Evolutionary conservation across 352 stramenopile species (phyloP).

Genomic region (Phytophthora podocarpi): DNA sequence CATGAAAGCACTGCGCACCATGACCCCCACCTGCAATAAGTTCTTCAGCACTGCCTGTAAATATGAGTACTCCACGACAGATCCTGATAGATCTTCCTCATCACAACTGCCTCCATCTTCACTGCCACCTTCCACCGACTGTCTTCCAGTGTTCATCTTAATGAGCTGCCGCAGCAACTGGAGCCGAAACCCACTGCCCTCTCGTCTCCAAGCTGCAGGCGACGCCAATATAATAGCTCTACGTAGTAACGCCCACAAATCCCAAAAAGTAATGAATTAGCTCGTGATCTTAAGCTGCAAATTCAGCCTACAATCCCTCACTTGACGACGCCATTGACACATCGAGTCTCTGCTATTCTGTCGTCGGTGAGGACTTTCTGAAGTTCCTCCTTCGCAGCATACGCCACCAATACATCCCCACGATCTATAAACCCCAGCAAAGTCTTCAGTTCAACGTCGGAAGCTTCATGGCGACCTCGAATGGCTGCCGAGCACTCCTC

Average conservation of each 20-base stretch:
- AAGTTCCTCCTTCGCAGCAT: constrained; percentile 47
- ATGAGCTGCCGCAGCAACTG: constrained; percentile 57
- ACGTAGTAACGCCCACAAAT: no score
- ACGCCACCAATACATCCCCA: constrained; percentile 49
- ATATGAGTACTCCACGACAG: constrained; percentile 10
- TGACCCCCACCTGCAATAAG: constrained; percentile 3
- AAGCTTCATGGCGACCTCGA: neutral
- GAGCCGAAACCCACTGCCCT: constrained; percentile 47
- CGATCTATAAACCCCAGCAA: constrained; percentile 34
- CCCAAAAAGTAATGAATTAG: constrained; percentile 14
- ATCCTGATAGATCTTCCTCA: neutral
- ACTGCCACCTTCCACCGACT: neutral
- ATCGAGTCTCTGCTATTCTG: neutral
- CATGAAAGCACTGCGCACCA: constrained; percentile 21
- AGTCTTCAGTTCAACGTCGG: constrained; percentile 1
- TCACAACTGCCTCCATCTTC: constrained; percentile 1
- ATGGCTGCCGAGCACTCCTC: constrained; percentile 3
- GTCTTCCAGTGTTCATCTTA: constrained; percentile 4
- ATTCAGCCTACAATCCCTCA: constrained; percentile 1
- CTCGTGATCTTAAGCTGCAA: neutral
- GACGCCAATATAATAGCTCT: constrained; percentile 8
- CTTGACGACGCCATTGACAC: constrained; percentile 27
- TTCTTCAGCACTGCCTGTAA: constrained; percentile 19
- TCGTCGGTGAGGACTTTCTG: constrained; percentile 8
- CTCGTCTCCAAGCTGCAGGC: constrained; percentile 2